phyloP scores from a whole-genome alignment of 768 basidiomycete genomes.

The Mrakia gelida region DNA sequence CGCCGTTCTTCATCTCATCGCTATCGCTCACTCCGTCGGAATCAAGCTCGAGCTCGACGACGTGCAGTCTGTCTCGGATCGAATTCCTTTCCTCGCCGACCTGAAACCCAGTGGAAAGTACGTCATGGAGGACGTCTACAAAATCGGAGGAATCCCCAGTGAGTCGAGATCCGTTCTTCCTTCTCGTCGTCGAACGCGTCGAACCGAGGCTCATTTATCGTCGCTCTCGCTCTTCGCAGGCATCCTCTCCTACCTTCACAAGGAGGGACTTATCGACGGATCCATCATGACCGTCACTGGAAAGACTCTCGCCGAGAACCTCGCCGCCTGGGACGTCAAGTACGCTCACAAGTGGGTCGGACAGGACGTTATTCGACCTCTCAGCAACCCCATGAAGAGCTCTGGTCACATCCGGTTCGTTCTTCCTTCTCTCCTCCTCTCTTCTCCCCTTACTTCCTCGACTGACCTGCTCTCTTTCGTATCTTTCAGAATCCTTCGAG shows the following conservation, averaged over 20 bases:
- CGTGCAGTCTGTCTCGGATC: conserved; percentile 88
- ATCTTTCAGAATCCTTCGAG: conserved; percentile 68
- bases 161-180: conserved; percentile 40
- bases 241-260: conserved; percentile 53
- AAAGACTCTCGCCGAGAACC: conserved; percentile 81
- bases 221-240: conserved; percentile 50
- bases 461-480: conserved; percentile 29
- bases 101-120: conserved; percentile 97
- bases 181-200: not conserved
- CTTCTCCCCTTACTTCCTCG: not conserved
- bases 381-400: conserved; percentile 79
- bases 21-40: conserved; percentile 92
- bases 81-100: conserved; percentile 89
- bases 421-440: not conserved
- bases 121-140: conserved; percentile 96
- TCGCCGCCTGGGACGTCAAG: conserved; percentile 73
- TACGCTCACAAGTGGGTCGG: conserved; percentile 34
- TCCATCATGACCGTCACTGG: conserved; percentile 75
- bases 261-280: conserved; percentile 34
- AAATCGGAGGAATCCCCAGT: conserved; percentile 95
- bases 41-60: conserved; percentile 84
- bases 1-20: conserved; percentile 93
- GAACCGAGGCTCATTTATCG: not conserved
- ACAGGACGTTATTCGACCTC: conserved; percentile 83
- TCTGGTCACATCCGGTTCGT: conserved; percentile 82